Base-by-base conservation (phyloP, 176 grass and related monocot genomes). In the Lolium rigidum region DNA sequence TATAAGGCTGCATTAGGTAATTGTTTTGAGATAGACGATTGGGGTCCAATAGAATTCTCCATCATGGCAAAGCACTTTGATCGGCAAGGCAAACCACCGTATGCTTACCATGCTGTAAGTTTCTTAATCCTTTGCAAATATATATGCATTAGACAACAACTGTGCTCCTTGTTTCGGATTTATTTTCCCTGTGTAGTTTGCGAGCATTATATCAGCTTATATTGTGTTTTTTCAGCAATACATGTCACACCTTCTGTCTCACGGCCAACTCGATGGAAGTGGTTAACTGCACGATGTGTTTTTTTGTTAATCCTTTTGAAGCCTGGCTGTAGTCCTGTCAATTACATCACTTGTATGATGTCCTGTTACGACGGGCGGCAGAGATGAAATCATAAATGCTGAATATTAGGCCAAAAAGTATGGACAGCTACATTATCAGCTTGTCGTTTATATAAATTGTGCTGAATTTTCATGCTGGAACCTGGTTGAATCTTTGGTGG, bases 11-110 rank as follows among this genome's bases (percentile, higher is more conserved):
- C 93, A 17, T 78, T 98, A 54, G 93, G 93, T 16, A 94, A 95
- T 91, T 98, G 93, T 81, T 98, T 95, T 47, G 96, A 98, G 83
- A 84, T 93, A 76, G 93, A 98, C 7, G 96, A 94, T 68, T 95
- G 93, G 96, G 95, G 93, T 0, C 91, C 90, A 20, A 98, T 98
- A 74, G 93, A 98, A 54, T 98, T 90, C 37, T 98, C 88, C 65
- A 84, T 98, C 78, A 98, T 98, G 93, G 88, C 91, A 54, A 94
- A 92, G 38, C 96, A 98, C 92, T 95, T 95, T 60, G 91, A 94
- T 21, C 90, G 96, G 78, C 96, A 95, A 92, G 95, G 91, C 24
- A 98, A 98, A 90, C 77, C 93, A 69, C 95, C 95, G 12, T 98
- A 94, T 89, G 91, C 91, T 1, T 98, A 95, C 63, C 93, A 98